Base-by-base conservation (phyloP, 495 filamentous ascomycete species). In the Penicillium argentinense region DNA sequence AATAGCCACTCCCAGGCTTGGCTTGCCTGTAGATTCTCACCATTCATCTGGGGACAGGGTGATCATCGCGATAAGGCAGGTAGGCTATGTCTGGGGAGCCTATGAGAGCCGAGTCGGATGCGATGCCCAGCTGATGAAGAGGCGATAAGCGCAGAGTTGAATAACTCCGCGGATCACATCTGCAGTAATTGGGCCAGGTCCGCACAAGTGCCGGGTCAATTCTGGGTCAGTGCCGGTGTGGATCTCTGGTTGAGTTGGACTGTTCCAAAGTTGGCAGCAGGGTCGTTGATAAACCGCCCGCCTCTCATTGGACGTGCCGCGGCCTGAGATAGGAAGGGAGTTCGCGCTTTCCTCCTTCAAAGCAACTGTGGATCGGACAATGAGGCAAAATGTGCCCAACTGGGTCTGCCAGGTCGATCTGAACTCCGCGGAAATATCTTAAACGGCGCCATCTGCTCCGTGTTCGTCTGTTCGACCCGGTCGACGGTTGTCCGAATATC, bases 401-500 rank as follows among this genome's bases (percentile, higher is more conserved):
- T n/a, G 46, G 55, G 32, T 36, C 19, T 3, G 19, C 37, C 25
- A 34, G 25, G 33, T 52, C 38, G 33, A 49, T 56, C 45, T 41
- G 19, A 49, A 8, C 46, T 59, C 58, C 58, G 58, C 58, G 58
- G 58, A 61, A 48, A 58, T 60, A 60, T 16, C 44, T 58, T 40
- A 54, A 47, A 32, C 41, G 45, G 33, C 22, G 26, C 33, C 9
- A 30, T 36, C 33, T 36, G 7, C 8, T 12, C 16, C 33, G 11
- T 19, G 18, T 18, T 18, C 7, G 3, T 36, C 17, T 36, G 17
- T 11, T 36, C 33, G 16, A 9, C 12, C n/a, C n/a, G 17, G 3
- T 13, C n/a, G 30, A 13, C 14, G 17, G n/a, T 8, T 13, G 12
- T 7, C 13, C 13, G 16, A 18, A 36, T 5, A 18, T 19, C 16